Base-by-base conservation (phyloP, 2,329 filamentous ascomycete species). In the Teratosphaeria pseudoeucalypti region DNA sequence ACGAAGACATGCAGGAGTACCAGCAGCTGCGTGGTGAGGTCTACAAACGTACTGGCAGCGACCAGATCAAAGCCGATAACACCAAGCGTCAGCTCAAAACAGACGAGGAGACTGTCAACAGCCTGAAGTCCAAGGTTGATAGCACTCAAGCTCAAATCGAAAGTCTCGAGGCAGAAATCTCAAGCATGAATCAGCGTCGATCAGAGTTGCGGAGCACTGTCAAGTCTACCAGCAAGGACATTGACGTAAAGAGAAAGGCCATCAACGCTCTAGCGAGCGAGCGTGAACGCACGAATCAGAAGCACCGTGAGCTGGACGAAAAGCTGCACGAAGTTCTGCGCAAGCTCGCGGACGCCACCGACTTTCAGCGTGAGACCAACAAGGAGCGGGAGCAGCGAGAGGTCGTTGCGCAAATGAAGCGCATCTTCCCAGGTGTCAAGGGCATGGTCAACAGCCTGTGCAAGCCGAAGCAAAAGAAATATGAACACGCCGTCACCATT, bases 401-500 rank as follows among this genome's bases (percentile, higher is more conserved):
- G 70, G 88, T 90, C 70, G 86, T 97, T 37, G 85, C 86, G 11
- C 86, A 89, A 34, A 80, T 99, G 68, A 96, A 95, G 74, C 87
- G 91, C 57, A 88, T 96, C 63, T 96, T 91, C 67, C 90, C 91
- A 1, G 92, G 92, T 54, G 92, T 99, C 53, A 89, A 89, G 65
- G 94, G 94, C 23, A 86, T 92, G 54, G 84, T 97, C 54, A 90
- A 90, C 63, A 90, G 96, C 65, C 82, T 99, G 52, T 96, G 94
- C 77, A 92, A 90, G 65, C 92, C 94, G 1, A 97, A 96, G 74
- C 90, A 96, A 76, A 96, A 95, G 76, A 97, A 96, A 73, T 99
- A 87, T 69, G 89, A 94, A 64, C 90, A 94, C 66, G 94, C 94
- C 54, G 89, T 99, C 63, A 90, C 90, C 67, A 95, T 90, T 26